Evolutionary conservation across 2,329 filamentous ascomycete genomes (phyloP).

Genomic region (Apiospora marii): DNA sequence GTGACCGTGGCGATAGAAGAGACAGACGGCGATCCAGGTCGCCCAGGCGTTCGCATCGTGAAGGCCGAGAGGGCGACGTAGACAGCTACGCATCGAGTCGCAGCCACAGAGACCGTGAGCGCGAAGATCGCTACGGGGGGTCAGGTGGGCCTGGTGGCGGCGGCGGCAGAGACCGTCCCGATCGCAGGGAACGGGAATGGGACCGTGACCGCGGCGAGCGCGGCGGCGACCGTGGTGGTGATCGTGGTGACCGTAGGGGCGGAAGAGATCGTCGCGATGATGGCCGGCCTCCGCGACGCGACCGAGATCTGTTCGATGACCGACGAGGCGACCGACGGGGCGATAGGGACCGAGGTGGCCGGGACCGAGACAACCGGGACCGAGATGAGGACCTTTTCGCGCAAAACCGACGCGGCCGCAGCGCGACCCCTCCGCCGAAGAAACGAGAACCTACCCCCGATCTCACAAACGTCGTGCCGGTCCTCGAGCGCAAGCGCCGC

Average conservation of each 20-base stretch:
- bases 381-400: conserved; percentile 59
- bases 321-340: conserved; percentile 58
- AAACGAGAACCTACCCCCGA: conserved; percentile 97
- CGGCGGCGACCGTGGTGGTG: conserved; percentile 49
- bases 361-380: conserved; percentile 50
- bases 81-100: conserved; percentile 94
- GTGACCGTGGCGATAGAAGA: conserved; percentile 56
- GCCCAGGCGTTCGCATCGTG: conserved; percentile 73
- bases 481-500: conserved; percentile 87
- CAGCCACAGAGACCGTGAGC: conserved; percentile 90
- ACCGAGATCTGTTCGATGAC: conserved; percentile 70
- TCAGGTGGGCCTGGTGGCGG: conserved; percentile 48
- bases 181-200: conserved; percentile 62
- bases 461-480: conserved; percentile 82
- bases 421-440: conserved; percentile 81
- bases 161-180: conserved; percentile 45
- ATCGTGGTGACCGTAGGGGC: conserved; percentile 34
- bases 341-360: conserved; percentile 50
- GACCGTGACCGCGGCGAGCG: conserved; percentile 62
- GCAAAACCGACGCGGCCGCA: conserved; percentile 70
- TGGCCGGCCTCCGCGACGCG: conserved; percentile 63
- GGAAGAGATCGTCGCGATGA: conserved; percentile 56
- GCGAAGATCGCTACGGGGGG: conserved; percentile 84
- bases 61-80: conserved; percentile 68
- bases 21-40: conserved; percentile 57